Evolutionary conservation across 768 basidiomycete genomes (phyloP), one percentile per base, ranked within the genome.

Genomic region (Agrocybe pediades): DNA sequence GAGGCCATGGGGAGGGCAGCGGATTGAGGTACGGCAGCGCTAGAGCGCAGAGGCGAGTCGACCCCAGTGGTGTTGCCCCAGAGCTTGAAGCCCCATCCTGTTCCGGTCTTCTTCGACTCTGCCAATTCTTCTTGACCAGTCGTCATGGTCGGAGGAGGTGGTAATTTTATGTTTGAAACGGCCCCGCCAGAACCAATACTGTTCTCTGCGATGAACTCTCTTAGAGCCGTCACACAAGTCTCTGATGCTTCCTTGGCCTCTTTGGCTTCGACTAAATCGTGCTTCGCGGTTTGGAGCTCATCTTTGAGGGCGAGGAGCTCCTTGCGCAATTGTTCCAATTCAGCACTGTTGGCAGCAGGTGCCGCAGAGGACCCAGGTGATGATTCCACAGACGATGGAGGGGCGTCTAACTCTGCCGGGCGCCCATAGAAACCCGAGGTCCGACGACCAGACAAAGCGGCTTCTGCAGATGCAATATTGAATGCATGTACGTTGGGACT

Each of bases 211-310:
- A 92, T 92, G 65, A 89, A 98, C 53, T 85, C 87, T 30, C 94
- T 80, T 40, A 98, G 74, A 0, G 89, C 91, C 50, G 82, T 85
- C 58, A 90, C 84, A 65, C 92, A 95, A 0, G 81, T 81, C 59
- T 98, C 94, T 29, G 89, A 91, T 3, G 95, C 95, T 64, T 92
- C 86, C 44, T 85, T 78, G 2, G 91, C 92, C 69, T 98, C 95
- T 56, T 82, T 86, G 1, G 86, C 78, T 64, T 96, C 94, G 33
- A 65, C 74, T 42, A 96, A 71, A 54, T 92, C 89, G 55, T 82
- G 79, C 61, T 82, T 82, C 16, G 80, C 75, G 25, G 79, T 81
- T 27, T 86, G 84, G 16, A 95, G 68, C 50, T 88, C 83, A 20
- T 76, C 67, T 60, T 83, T 84, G 52, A 86, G 59, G 1, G 72